A percentile compares a stretch with the other conserved stretches of the same genome.
Evolutionary conservation across 352 stramenopile species (phyloP).

Genomic region (Globisporangium emineosum): DNA sequence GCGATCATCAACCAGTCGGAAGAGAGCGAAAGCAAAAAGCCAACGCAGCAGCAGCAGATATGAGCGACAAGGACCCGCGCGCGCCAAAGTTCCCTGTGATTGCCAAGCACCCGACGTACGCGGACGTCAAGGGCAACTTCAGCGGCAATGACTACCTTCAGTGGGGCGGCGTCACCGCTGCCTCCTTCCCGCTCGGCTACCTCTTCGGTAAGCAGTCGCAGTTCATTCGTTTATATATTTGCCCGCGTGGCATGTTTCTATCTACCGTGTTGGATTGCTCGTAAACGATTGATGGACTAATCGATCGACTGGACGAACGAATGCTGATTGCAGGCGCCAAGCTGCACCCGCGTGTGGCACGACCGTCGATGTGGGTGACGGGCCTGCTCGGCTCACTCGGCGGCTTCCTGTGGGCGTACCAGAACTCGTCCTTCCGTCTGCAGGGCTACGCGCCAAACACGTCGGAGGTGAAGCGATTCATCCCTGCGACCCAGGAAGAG

Average conservation of each 20-base stretch:
- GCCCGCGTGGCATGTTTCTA: neutral
- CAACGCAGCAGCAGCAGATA: constrained; percentile 15
- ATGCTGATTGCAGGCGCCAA: constrained; percentile 35
- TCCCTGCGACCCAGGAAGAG: constrained; percentile 20
- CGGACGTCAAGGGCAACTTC: constrained; percentile 72
- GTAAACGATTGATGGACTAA: too few species aligned
- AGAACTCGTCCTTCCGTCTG: constrained; percentile 80
- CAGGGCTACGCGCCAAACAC: constrained; percentile 67
- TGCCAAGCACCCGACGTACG: constrained; percentile 75
- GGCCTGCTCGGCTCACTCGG: constrained; percentile 70
- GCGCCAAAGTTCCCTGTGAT: constrained; percentile 72
- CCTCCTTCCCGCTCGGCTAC: constrained; percentile 76
- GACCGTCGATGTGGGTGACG: constrained; percentile 75
- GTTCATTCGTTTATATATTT: neutral
- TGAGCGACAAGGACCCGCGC: constrained; percentile 63
- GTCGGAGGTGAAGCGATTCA: constrained; percentile 64
- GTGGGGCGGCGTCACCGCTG: constrained; percentile 50
- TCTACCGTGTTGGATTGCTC: too few species aligned
- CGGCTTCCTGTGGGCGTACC: constrained; percentile 76
- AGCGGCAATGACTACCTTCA: constrained; percentile 57
- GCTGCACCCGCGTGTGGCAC: constrained; percentile 55
- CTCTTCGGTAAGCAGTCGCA: constrained; percentile 57
- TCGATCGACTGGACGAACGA: neutral
- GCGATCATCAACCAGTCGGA: constrained; percentile 14
- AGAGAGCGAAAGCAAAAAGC: constrained; percentile 5